Conservation (phyloP, 1,139 yeast species). For the Blastobotrys apis region DNA sequence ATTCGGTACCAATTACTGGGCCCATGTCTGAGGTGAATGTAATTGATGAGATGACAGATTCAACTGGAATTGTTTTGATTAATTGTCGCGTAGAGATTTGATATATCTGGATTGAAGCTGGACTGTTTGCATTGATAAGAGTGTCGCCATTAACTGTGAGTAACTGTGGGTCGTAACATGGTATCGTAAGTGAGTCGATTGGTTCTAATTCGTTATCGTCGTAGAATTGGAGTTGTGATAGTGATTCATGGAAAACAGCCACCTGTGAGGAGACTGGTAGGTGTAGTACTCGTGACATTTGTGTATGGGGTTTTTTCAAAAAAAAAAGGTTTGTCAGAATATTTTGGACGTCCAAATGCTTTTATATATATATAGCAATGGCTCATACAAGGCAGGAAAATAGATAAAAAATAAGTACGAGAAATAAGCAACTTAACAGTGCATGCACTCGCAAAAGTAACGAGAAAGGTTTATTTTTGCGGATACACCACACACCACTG, state of each 20-base stretch:
- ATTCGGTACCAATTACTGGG: slow-evolving; percentile 3
- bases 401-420: too few species aligned
- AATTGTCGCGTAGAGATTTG: slow-evolving; percentile 4
- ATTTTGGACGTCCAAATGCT: too few species aligned
- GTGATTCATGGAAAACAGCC: slow-evolving; percentile 6
- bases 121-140: not conserved
- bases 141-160: slow-evolving; percentile 4
- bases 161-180: slow-evolving; percentile 4
- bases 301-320: too few species aligned
- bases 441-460: too few species aligned
- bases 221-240: slow-evolving; percentile 8
- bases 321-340: too few species aligned
- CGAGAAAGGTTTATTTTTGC: too few species aligned
- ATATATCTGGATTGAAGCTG: slow-evolving; percentile 1
- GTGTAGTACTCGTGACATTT: slow-evolving; percentile 8
- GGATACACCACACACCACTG: too few species aligned
- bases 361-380: too few species aligned
- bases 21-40: slow-evolving; percentile 1
- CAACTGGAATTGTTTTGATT: not conserved
- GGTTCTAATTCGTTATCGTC: slow-evolving; percentile 7
- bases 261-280: slow-evolving; percentile 6
- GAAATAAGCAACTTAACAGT: too few species aligned
- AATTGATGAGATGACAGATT: not conserved
- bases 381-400: too few species aligned
- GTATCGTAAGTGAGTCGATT: slow-evolving; percentile 4